A percentile compares a stretch with the other conserved stretches of the same genome.
These are phyloP conservation scores for Ganoderma resinaceum DNA, from an alignment of 1,284 basidiomycete species.

Conservation along the genomic window DNA sequence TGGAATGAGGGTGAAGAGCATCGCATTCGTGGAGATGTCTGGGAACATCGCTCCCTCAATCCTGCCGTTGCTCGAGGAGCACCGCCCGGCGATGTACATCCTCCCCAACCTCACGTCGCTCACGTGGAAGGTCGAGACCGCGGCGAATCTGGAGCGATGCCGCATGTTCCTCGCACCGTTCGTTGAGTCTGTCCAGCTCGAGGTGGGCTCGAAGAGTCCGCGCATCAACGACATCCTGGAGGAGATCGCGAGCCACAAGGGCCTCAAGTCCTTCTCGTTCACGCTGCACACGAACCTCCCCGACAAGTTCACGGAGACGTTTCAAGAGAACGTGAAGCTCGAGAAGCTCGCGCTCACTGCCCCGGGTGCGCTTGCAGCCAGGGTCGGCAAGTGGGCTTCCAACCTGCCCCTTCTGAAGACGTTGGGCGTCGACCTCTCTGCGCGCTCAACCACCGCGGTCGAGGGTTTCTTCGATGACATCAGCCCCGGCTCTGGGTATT, in stretches of 20 bases:
- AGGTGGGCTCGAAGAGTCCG: constrained; percentile 62
- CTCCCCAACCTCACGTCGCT: constrained; percentile 73
- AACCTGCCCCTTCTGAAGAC: constrained; percentile 63
- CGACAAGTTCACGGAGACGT: constrained; percentile 69
- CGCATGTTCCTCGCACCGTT: constrained; percentile 68
- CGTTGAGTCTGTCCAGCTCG: constrained; percentile 64
- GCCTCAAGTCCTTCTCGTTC: constrained; percentile 71
- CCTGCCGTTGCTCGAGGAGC: constrained; percentile 69
- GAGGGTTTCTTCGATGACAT: constrained; percentile 81
- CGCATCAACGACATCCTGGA: constrained; percentile 67
- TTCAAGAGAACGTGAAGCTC: constrained; percentile 62
- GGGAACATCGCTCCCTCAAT: constrained; percentile 68
- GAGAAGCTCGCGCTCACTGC: constrained; percentile 71
- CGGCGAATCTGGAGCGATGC: constrained; percentile 67
- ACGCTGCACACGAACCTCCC: constrained; percentile 71
- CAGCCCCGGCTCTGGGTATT: constrained; percentile 63
- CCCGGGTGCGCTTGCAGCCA: constrained; percentile 70
- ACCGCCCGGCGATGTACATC: constrained; percentile 64
- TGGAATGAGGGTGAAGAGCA: constrained; percentile 66
- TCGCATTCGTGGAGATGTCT: constrained; percentile 72
- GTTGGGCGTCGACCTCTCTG: constrained; percentile 74
- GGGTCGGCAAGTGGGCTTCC: constrained; percentile 73
- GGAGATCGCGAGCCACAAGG: constrained; percentile 65
- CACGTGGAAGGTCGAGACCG: constrained; percentile 73
- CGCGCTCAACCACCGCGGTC: constrained; percentile 67